phyloP scores from a whole-genome alignment of 495 filamentous ascomycete genomes.

The Trichocladium antarcticum region DNA sequence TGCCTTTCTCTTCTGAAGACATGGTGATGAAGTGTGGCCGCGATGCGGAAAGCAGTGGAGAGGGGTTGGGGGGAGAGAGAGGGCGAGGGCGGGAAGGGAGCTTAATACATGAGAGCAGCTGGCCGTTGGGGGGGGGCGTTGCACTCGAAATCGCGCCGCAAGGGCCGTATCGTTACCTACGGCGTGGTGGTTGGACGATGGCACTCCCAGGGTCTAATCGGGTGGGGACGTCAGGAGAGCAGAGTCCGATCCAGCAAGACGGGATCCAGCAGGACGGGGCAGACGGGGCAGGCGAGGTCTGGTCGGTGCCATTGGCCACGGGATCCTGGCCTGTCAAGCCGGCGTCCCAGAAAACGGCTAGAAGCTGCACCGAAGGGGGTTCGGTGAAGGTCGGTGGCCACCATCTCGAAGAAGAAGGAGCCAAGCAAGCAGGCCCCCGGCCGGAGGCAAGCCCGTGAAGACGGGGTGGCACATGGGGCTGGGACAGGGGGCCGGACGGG shows the following conservation, averaged over 20 bases:
- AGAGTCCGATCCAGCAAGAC: no score
- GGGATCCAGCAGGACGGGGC: no score
- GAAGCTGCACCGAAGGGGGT: slow-evolving; percentile 15
- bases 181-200: neutral
- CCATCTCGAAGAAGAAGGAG: slow-evolving; percentile 18
- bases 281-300: neutral
- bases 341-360: slow-evolving; percentile 12
- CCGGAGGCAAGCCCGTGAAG: neutral
- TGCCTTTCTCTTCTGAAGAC: slow-evolving; percentile 24
- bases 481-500: slow-evolving; percentile 1
- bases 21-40: slow-evolving; percentile 12
- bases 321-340: neutral
- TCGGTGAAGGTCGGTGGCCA: slow-evolving; percentile 3
- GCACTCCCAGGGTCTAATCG: neutral
- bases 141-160: no score
- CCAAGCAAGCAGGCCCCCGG: slow-evolving; percentile 6
- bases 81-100: neutral
- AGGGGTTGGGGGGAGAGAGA: slow-evolving; percentile 6
- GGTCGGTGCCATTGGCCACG: neutral
- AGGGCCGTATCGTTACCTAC: neutral
- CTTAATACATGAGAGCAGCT: neutral
- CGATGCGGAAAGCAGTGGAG: neutral
- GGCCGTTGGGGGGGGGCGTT: no score
- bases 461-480: neutral
- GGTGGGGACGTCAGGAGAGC: neutral